Evolutionary conservation across 2,329 filamentous ascomycete genomes (phyloP).

Genomic region (Colletotrichum acutatum): DNA sequence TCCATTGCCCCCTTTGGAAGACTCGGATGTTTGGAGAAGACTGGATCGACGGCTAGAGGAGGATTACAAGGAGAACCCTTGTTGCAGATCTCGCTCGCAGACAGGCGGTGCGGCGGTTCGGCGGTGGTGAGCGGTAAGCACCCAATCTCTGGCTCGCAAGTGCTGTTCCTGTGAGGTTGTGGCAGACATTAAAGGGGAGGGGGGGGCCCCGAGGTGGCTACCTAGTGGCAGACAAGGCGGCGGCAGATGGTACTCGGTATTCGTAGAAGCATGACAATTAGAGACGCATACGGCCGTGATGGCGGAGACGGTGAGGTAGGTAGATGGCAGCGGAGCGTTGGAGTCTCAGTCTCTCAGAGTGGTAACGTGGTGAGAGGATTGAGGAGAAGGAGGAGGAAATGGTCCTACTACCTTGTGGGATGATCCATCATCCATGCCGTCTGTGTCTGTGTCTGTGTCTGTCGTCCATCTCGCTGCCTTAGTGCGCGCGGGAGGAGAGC

Average conservation of each 20-base stretch:
- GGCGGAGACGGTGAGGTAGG: background rate
- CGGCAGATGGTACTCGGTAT: too few species aligned
- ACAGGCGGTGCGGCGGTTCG: background rate
- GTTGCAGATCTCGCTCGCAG: constrained; percentile 17
- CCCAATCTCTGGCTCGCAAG: background rate
- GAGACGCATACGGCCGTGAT: constrained; percentile 22
- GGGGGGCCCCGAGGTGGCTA: background rate
- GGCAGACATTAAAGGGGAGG: background rate
- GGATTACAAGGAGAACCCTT: constrained; percentile 30
- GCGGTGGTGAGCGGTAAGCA: background rate
- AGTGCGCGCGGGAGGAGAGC: background rate
- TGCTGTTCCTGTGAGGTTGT: background rate
- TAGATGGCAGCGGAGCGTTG: background rate
- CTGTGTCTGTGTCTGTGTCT: too few species aligned
- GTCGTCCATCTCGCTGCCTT: background rate
- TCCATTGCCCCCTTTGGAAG: background rate
- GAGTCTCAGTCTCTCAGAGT: background rate
- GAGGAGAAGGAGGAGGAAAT: background rate
- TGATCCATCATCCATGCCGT: too few species aligned
- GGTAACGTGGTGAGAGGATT: background rate
- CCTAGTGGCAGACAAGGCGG: background rate
- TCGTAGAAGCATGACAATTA: background rate
- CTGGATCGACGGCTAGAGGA: constrained; percentile 35
- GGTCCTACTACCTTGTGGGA: too few species aligned
- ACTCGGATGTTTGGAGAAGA: background rate